Conservation (phyloP, 805 yeast species). For the Suhomyces sp. region DNA sequence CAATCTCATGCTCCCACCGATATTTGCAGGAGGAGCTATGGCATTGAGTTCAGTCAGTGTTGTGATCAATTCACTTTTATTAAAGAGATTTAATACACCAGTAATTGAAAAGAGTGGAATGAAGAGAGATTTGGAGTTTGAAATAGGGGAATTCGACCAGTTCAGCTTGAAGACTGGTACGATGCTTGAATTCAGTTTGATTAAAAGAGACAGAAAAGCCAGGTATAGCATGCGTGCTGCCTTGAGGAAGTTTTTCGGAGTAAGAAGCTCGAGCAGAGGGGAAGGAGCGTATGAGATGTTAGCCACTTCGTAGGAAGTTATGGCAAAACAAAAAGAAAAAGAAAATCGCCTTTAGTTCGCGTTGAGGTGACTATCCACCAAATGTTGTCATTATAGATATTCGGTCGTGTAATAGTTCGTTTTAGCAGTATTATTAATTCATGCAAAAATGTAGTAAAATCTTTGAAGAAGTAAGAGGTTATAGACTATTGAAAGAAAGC, state of each 20-base stretch:
- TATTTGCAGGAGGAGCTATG: constrained; percentile 90
- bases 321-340: no score
- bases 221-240: constrained; percentile 2
- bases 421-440: no score
- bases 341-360: no score
- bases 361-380: no score
- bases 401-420: no score
- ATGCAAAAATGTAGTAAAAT: no score
- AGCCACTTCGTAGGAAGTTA: constrained; percentile 1
- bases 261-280: neutral
- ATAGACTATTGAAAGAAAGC: no score
- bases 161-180: constrained; percentile 27
- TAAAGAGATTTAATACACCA: constrained; percentile 62
- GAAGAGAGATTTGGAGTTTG: constrained; percentile 21
- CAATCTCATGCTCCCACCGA: constrained; percentile 77
- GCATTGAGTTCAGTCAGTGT: constrained; percentile 90
- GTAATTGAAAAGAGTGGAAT: constrained; percentile 8
- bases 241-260: neutral
- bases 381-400: no score
- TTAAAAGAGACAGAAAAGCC: constrained; percentile 10
- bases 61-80: constrained; percentile 70
- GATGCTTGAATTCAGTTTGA: constrained; percentile 23
- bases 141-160: constrained; percentile 11
- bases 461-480: no score
- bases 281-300: constrained; percentile 4